Evolutionary conservation across 2,329 filamentous ascomycete genomes (phyloP).

Genomic region (Ceratocystis cubensis): DNA sequence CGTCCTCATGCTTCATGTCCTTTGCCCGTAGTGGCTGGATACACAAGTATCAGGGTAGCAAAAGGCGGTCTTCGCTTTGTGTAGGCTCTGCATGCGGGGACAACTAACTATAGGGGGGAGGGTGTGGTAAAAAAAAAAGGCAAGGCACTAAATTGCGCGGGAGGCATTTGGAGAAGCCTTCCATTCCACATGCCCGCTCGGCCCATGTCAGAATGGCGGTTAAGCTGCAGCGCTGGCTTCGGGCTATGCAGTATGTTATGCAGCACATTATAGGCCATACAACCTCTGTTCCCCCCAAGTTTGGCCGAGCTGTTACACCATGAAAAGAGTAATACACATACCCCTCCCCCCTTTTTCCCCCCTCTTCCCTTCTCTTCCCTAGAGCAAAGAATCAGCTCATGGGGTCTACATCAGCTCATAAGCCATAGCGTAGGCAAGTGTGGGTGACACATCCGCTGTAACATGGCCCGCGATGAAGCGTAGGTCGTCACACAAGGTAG

Average conservation of each 20-base stretch:
- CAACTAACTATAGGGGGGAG: neutral
- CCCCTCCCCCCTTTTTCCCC: neutral
- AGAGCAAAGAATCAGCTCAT: neutral
- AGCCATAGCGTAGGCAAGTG: neutral
- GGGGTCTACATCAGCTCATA: neutral
- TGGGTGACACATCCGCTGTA: constrained; percentile 3
- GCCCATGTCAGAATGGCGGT: neutral
- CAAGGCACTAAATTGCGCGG: neutral
- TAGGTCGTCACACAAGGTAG: neutral
- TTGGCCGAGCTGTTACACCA: neutral
- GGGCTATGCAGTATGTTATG: neutral
- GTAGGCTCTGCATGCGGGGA: neutral
- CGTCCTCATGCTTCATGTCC: neutral
- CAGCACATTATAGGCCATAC: neutral
- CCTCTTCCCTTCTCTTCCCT: neutral
- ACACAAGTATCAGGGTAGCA: neutral
- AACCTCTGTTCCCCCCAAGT: neutral
- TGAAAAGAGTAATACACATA: neutral
- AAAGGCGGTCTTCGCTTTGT: neutral
- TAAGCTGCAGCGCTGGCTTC: neutral
- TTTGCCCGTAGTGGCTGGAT: neutral
- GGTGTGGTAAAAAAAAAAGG: neutral
- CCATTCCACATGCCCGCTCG: neutral
- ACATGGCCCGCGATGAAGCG: neutral
- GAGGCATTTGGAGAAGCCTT: neutral